These are phyloP conservation scores for Pilobolus umbonatus DNA, from an alignment of 192 early-diverging fungal species.

Conservation along the genomic window DNA sequence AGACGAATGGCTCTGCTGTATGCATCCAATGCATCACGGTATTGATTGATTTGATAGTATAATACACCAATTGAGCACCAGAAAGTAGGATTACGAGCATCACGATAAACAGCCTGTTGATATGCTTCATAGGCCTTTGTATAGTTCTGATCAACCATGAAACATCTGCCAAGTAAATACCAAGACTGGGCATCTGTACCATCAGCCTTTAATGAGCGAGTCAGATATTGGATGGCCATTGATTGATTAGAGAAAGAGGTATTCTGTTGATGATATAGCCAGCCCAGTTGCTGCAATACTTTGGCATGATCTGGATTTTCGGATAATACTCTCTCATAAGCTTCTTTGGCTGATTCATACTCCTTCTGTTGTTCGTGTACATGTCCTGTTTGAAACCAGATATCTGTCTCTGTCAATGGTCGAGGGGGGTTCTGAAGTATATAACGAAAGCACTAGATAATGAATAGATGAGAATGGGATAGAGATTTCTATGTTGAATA, in stretches of 20 bases:
- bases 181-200: constrained; percentile 87
- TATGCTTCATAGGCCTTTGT: constrained; percentile 96
- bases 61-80: constrained; percentile 99
- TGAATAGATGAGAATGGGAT: background rate
- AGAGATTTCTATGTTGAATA: background rate
- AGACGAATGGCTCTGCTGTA: constrained; percentile 92
- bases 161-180: constrained; percentile 93
- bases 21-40: constrained; percentile 93
- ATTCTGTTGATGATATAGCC: constrained; percentile 87
- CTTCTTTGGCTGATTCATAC: constrained; percentile 70
- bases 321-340: constrained; percentile 85
- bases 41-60: constrained; percentile 95
- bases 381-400: constrained; percentile 97
- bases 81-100: constrained; percentile 90
- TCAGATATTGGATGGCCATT: constrained; percentile 78
- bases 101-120: constrained; percentile 93
- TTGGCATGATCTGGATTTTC: constrained; percentile 93
- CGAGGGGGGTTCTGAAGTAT: constrained; percentile 81
- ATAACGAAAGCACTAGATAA: constrained; percentile 79
- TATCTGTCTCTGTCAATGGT: constrained; percentile 89
- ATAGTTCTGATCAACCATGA: constrained; percentile 93
- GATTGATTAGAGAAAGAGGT: constrained; percentile 82
- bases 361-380: constrained; percentile 95
- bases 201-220: constrained; percentile 79
- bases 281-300: constrained; percentile 93